Percentiles rank a stretch among this genome's conserved stretches.
Conservation (phyloP, 208 protist species). For the Acanthamoeba sp. region DNA sequence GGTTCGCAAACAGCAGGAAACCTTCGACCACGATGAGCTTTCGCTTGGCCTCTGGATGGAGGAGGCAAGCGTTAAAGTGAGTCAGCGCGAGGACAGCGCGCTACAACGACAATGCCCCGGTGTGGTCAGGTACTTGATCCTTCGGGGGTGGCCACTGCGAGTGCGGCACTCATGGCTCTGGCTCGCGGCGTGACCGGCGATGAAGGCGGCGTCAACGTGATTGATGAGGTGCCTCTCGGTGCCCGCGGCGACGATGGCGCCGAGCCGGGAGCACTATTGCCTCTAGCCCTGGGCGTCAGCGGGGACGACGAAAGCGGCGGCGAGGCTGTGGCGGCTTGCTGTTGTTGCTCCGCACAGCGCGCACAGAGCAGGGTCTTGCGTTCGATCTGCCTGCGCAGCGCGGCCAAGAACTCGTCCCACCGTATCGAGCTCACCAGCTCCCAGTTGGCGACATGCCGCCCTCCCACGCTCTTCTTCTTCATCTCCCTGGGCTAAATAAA, state of each 20-base stretch:
- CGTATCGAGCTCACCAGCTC: not conserved
- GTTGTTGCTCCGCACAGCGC: not conserved
- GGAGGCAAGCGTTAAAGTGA: not conserved
- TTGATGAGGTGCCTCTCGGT: not conserved
- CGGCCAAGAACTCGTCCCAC: slow-evolving; percentile 19
- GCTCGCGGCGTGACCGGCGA: not conserved
- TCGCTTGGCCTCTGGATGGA: not conserved
- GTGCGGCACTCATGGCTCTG: not conserved
- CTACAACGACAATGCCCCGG: no score
- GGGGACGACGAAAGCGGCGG: not conserved
- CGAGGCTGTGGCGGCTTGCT: not conserved
- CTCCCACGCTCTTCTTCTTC: not conserved
- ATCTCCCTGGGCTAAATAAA: slow-evolving; percentile 13
- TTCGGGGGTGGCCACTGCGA: no score
- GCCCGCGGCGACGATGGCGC: not conserved
- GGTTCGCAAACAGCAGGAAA: slow-evolving; percentile 14
- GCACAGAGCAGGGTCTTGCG: not conserved
- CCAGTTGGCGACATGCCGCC: not conserved
- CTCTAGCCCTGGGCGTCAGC: not conserved
- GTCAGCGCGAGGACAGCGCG: no score
- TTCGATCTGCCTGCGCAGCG: not conserved
- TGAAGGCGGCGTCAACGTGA: not conserved
- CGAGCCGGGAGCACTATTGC: not conserved
- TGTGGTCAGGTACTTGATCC: no score
- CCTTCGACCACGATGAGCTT: slow-evolving; percentile 51